Evolutionary conservation across 1,284 basidiomycete genomes (phyloP), one percentile per base, ranked within the genome.

Genomic region (Cystobasidium sp.): DNA sequence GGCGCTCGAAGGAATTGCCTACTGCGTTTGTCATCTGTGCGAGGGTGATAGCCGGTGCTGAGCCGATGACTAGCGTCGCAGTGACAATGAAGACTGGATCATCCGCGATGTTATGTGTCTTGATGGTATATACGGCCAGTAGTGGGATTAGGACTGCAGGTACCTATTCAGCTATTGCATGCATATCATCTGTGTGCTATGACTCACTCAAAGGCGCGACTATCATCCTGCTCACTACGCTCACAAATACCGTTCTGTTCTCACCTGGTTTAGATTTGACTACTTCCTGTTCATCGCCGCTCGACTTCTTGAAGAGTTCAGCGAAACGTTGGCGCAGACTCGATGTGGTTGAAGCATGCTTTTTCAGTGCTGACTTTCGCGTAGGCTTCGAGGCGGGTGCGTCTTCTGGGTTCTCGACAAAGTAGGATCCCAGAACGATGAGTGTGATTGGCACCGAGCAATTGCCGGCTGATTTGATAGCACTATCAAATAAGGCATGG

Each of bases 381-480:
- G 18, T 65, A 6, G 69, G 31, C 1, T 31, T 31, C 31, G 72
- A n/a, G 24, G 62, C 16, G 31, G 76, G 20, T 3, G 68, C 44
- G 24, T 37, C 37, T 63, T 75, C 16, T 69, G 63, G 73, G 73
- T 78, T 52, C n/a, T 61, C 61, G 18, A 75, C 56, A 61, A 81
- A 81, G 65, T 81, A 81, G 41, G 80, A 80, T 39, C 84, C 84
- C 37, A 84, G 80, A 58, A 83, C 83, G 14, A 84, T 80, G 76
- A 84, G 81, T 24, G 84, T 84, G 62, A 84, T 78, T 0, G 84
- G 84, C 43, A 84, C 83, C 16, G 82, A 83, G 77, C 83, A 84
- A 8, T 81, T 80, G 22, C 84, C 84, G 9, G 83, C 80, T 46
- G 80, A 82, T 65, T 81, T 79, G 53, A 84, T 79, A n/a, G 83